phyloP scores from a whole-genome alignment of 208 protist species.

The Willaertia magna region DNA sequence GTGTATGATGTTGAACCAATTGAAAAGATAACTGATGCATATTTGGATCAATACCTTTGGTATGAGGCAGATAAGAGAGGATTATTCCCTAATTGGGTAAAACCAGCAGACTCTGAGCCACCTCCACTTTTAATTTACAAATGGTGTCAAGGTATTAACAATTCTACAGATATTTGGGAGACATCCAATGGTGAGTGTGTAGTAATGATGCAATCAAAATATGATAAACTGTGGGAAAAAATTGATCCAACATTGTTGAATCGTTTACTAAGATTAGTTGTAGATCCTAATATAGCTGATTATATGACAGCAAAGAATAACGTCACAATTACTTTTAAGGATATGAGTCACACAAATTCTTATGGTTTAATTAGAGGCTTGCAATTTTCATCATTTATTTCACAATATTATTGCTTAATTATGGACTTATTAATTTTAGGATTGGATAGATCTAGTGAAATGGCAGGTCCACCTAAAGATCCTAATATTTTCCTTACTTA shows the following conservation, averaged over 20 bases:
- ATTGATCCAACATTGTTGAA: constrained; percentile 99
- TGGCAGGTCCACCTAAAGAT: constrained; percentile 85
- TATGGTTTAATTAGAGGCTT: constrained; percentile 98
- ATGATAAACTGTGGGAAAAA: constrained; percentile 97
- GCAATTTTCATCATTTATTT: constrained; percentile 98
- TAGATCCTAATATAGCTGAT: constrained; percentile 99
- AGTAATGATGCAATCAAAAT: constrained; percentile 91
- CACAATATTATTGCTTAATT: constrained; percentile 98
- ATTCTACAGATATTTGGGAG: constrained; percentile 94
- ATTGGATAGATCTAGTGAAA: constrained; percentile 89
- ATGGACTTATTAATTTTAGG: constrained; percentile 97
- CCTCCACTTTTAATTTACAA: constrained; percentile 98
- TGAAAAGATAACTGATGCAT: constrained; percentile 99
- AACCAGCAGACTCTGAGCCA: constrained; percentile 97
- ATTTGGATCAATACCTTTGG: constrained; percentile 99
- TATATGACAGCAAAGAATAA: constrained; percentile 99
- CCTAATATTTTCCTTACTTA: constrained; percentile 98
- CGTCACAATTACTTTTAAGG: constrained; percentile 97
- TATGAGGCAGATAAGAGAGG: constrained; percentile 97
- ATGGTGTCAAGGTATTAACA: constrained; percentile 99
- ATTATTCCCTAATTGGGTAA: constrained; percentile 99
- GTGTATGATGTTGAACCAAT: constrained; percentile 98
- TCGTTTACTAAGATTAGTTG: constrained; percentile 95
- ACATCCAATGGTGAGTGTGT: constrained; percentile 90
- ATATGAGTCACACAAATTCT: constrained; percentile 99